These are phyloP conservation scores for Zymoseptoria passerinii DNA, from an alignment of 2,329 filamentous ascomycete species.

Conservation along the genomic window DNA sequence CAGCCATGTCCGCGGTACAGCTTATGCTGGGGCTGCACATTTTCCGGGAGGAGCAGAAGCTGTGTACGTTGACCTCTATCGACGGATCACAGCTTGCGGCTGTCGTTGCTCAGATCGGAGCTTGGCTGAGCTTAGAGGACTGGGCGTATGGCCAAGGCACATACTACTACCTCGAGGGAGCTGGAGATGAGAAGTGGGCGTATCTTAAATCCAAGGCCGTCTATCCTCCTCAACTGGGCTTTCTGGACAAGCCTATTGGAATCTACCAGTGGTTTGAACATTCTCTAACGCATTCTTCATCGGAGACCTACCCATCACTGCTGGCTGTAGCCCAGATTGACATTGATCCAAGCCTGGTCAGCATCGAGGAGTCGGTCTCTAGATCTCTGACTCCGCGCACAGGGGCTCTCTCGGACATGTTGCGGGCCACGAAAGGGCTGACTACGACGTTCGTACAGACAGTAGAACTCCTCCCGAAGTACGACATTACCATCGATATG, in stretches of 20 bases:
- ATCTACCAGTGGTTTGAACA: conserved; percentile 27
- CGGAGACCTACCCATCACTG: conserved; percentile 19
- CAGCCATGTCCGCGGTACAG: conserved; percentile 14
- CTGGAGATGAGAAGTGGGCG: conserved; percentile 43
- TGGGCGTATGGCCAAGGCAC: conserved; percentile 48
- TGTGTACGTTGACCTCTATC: conserved; percentile 43
- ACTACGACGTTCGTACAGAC: conserved; percentile 11
- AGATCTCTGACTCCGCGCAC: conserved; percentile 18
- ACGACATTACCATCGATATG: conserved; percentile 57
- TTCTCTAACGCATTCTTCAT: conserved; percentile 7
- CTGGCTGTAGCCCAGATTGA: conserved; percentile 17
- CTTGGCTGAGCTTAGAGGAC: conserved; percentile 68
- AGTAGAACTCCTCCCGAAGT: conserved; percentile 57
- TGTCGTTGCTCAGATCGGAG: conserved; percentile 68
- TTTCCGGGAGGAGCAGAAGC: conserved; percentile 79
- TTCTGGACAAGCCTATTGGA: conserved; percentile 23
- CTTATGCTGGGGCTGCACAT: conserved; percentile 66
- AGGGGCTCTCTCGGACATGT: conserved; percentile 17
- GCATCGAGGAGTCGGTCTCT: conserved; percentile 6
- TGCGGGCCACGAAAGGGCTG: conserved; percentile 19
- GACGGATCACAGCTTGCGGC: conserved; percentile 46
- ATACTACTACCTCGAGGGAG: conserved; percentile 55
- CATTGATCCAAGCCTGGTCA: not conserved
- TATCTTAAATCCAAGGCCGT: conserved; percentile 20
- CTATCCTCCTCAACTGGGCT: conserved; percentile 3